phyloP scores from a whole-genome alignment of 371 early-diverging fungal genomes.

The Mortierella sp. region DNA sequence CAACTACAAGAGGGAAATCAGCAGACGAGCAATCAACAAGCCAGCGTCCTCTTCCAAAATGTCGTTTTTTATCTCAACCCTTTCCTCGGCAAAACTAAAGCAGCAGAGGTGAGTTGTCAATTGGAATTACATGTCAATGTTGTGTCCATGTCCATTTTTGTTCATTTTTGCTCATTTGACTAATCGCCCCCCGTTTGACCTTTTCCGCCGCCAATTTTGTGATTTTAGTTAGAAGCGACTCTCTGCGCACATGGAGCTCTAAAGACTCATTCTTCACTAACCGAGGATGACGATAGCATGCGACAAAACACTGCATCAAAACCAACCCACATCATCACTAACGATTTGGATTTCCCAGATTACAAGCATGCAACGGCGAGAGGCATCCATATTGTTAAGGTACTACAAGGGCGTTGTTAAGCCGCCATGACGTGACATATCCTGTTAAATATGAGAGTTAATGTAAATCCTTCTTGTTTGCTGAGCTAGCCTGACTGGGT shows the following conservation, averaged over 20 bases:
- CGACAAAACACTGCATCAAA: neutral
- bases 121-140: no score
- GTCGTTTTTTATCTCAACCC: slow-evolving; percentile 45
- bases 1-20: neutral
- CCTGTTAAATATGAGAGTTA: no score
- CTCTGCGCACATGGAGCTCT: slow-evolving; percentile 31
- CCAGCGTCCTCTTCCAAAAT: slow-evolving; percentile 21
- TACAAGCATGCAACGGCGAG: slow-evolving; percentile 43
- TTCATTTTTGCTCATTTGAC: slow-evolving; percentile 5
- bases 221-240: slow-evolving; percentile 21
- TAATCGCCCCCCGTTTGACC: slow-evolving; percentile 12
- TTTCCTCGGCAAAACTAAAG: slow-evolving; percentile 25
- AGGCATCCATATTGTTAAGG: slow-evolving; percentile 48
- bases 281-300: slow-evolving; percentile 1
- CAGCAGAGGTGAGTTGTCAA: slow-evolving; percentile 15
- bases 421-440: neutral
- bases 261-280: slow-evolving; percentile 12
- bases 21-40: neutral
- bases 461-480: neutral
- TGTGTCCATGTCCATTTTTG: neutral
- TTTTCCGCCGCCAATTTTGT: slow-evolving; percentile 18
- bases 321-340: slow-evolving; percentile 51
- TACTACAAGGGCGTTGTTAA: neutral
- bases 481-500: slow-evolving; percentile 58
- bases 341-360: slow-evolving; percentile 45